A percentile compares a stretch with the other conserved stretches of the same genome.
Evolutionary conservation across 148 eudicot species (phyloP).

Genomic region (Rhododendron mucronatum): DNA sequence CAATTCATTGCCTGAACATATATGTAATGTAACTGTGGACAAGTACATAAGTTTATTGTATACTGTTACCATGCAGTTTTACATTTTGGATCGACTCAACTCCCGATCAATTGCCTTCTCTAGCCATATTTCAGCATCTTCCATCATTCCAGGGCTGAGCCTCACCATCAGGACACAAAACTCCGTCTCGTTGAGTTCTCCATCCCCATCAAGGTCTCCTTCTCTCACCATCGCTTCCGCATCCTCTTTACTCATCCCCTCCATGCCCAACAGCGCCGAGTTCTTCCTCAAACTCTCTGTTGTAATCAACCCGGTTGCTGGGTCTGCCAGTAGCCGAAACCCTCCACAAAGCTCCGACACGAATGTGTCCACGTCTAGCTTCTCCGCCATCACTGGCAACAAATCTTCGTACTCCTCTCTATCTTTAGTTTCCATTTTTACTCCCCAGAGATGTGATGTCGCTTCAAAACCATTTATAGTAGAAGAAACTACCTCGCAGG

Average conservation of each 20-base stretch:
- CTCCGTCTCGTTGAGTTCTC: slow-evolving; percentile 44
- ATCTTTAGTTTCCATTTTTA: neutral
- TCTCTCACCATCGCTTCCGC: slow-evolving; percentile 43
- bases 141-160: slow-evolving; percentile 56
- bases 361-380: slow-evolving; percentile 38
- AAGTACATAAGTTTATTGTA: neutral
- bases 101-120: slow-evolving; percentile 38
- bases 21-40: neutral
- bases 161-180: slow-evolving; percentile 56
- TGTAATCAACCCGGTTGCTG: slow-evolving; percentile 28
- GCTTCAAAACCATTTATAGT: neutral
- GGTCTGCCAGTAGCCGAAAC: slow-evolving; percentile 39
- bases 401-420: slow-evolving; percentile 34
- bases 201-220: slow-evolving; percentile 37
- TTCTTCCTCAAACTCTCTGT: slow-evolving; percentile 36
- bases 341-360: slow-evolving; percentile 46
- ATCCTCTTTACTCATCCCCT: slow-evolving; percentile 45
- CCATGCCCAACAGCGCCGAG: slow-evolving; percentile 36
- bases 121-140: slow-evolving; percentile 49
- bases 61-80: neutral
- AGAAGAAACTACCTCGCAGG: neutral
- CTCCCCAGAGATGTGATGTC: neutral
- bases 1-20: neutral
- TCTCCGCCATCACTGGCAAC: slow-evolving; percentile 52
- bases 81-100: neutral